Evolutionary conservation across 768 basidiomycete species (phyloP).

Genomic region (Boletus reticuloceps): DNA sequence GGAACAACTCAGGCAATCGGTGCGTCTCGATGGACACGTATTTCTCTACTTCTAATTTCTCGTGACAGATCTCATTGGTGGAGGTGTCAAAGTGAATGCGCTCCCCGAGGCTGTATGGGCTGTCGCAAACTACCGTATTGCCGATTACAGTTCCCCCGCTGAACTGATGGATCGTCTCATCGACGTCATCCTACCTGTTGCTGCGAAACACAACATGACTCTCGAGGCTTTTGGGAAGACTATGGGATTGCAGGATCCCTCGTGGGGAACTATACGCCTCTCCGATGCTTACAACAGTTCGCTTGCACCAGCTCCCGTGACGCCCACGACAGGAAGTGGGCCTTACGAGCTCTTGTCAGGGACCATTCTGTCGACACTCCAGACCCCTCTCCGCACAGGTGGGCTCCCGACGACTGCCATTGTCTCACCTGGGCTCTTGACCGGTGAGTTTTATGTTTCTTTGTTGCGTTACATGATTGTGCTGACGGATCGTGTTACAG

Average conservation of each 20-base stretch:
- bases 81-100: constrained; percentile 45
- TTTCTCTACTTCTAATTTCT: constrained; percentile 20
- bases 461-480: background rate
- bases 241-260: constrained; percentile 21
- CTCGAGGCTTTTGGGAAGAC: constrained; percentile 39
- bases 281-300: constrained; percentile 34
- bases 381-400: constrained; percentile 29
- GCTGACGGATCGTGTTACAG: constrained; percentile 11
- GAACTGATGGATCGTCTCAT: constrained; percentile 14
- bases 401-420: constrained; percentile 21
- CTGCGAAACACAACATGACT: constrained; percentile 40
- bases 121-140: constrained; percentile 35
- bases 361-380: constrained; percentile 39
- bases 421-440: constrained; percentile 37
- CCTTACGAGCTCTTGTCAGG: constrained; percentile 43
- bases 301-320: constrained; percentile 43
- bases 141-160: constrained; percentile 27
- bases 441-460: constrained; percentile 7
- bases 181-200: constrained; percentile 1
- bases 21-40: constrained; percentile 6
- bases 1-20: constrained; percentile 30
- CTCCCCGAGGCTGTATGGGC: constrained; percentile 43
- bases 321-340: constrained; percentile 36
- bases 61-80: constrained; percentile 40
- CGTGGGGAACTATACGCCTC: constrained; percentile 38